Percentiles rank a stretch among this genome's conserved stretches.
These are phyloP conservation scores for Lojkania enalia DNA, from an alignment of 2,329 filamentous ascomycete species.

Conservation along the genomic window DNA sequence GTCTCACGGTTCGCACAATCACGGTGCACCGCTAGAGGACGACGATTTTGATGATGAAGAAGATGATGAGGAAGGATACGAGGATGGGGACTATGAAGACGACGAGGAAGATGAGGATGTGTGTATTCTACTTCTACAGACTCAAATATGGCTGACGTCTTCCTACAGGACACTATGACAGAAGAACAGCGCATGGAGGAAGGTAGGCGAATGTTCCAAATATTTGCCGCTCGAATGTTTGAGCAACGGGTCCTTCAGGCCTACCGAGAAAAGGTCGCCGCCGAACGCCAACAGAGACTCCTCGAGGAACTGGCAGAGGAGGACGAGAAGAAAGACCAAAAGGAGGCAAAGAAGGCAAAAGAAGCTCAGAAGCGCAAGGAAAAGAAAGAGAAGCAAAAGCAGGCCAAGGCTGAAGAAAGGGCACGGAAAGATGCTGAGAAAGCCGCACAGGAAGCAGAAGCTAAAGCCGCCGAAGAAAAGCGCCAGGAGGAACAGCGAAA, in stretches of 20 bases:
- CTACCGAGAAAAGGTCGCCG: constrained; percentile 96
- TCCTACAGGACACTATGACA: constrained; percentile 83
- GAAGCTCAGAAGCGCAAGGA: constrained; percentile 96
- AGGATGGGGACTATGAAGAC: constrained; percentile 61
- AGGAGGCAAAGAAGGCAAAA: constrained; percentile 89
- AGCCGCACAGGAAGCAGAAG: constrained; percentile 80
- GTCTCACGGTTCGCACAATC: constrained; percentile 63
- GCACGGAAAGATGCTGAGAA: constrained; percentile 85
- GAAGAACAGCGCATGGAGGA: constrained; percentile 99
- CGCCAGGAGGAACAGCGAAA: constrained; percentile 77
- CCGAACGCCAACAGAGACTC: constrained; percentile 86
- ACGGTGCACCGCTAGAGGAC: constrained; percentile 64
- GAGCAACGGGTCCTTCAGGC: constrained; percentile 94
- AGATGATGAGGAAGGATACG: constrained; percentile 62
- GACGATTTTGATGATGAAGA: constrained; percentile 77
- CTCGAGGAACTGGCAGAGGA: constrained; percentile 92
- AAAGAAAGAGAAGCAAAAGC: constrained; percentile 86
- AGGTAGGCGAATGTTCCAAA: constrained; percentile 97
- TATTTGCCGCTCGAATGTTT: constrained; percentile 98
- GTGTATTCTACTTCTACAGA: constrained; percentile 3
- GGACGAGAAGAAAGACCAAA: constrained; percentile 71
- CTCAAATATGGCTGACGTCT: constrained; percentile 11
- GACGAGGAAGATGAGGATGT: constrained; percentile 42
- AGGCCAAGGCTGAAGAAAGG: constrained; percentile 87
- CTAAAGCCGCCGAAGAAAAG: constrained; percentile 74